A percentile compares a stretch with the other conserved stretches of the same genome.
Evolutionary conservation across 2,329 filamentous ascomycete genomes (phyloP).

Genomic region (Colletotrichum viniferum): DNA sequence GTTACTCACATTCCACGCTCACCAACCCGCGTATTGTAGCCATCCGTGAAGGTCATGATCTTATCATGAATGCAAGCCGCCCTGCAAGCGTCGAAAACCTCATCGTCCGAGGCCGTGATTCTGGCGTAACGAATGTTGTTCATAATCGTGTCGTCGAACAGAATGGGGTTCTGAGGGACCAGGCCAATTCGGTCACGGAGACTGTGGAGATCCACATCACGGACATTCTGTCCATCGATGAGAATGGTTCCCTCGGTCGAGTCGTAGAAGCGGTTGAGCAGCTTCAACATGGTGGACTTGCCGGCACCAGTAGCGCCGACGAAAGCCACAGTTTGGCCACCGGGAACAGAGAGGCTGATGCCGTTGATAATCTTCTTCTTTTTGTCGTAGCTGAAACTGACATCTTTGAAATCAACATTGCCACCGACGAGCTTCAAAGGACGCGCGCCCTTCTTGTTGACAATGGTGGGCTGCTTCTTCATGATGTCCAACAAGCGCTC

Average conservation of each 20-base stretch:
- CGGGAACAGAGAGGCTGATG: slow-evolving; percentile 53
- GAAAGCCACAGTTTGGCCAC: slow-evolving; percentile 62
- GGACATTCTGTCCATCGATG: slow-evolving; percentile 62
- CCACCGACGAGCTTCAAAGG: slow-evolving; percentile 57
- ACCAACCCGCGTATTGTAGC: slow-evolving; percentile 55
- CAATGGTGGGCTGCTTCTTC: slow-evolving; percentile 59
- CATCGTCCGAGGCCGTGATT: slow-evolving; percentile 57
- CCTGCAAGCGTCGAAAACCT: slow-evolving; percentile 58
- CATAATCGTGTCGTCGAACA: slow-evolving; percentile 64
- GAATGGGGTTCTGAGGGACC: slow-evolving; percentile 59
- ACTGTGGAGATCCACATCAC: slow-evolving; percentile 55
- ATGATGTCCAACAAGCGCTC: slow-evolving; percentile 63
- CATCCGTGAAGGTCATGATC: slow-evolving; percentile 57
- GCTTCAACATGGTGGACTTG: slow-evolving; percentile 62
- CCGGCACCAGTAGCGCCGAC: slow-evolving; percentile 65
- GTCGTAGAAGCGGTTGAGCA: slow-evolving; percentile 66
- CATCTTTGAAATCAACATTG: slow-evolving; percentile 57
- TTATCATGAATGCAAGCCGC: slow-evolving; percentile 64
- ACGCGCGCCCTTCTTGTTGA: slow-evolving; percentile 54
- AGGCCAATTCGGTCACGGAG: slow-evolving; percentile 59
- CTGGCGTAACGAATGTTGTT: slow-evolving; percentile 64
- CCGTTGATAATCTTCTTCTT: slow-evolving; percentile 62
- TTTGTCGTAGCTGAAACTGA: slow-evolving; percentile 64
- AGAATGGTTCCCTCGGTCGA: slow-evolving; percentile 55
- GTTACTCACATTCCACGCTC: slow-evolving; percentile 51